Percentiles rank a stretch among this genome's conserved stretches.
These are phyloP conservation scores for Pleurostoma richardsiae DNA, from an alignment of 2,329 filamentous ascomycete species.

Conservation along the genomic window DNA sequence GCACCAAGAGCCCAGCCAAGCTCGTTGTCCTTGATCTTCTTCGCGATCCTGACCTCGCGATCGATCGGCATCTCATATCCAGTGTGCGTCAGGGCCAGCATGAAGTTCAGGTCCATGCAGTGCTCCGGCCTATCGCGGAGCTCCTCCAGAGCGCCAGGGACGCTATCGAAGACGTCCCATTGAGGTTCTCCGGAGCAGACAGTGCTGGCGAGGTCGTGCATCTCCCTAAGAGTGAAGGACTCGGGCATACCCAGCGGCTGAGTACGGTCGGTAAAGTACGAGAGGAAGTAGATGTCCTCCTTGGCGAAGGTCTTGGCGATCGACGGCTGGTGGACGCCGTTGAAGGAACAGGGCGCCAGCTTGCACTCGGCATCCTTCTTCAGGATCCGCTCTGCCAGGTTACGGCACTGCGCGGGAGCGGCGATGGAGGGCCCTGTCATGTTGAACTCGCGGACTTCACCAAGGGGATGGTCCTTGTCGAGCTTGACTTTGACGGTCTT, in stretches of 20 bases:
- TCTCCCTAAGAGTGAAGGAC: slow-evolving; percentile 85
- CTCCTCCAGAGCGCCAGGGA: slow-evolving; percentile 76
- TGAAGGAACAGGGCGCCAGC: slow-evolving; percentile 94
- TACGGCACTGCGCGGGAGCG: slow-evolving; percentile 81
- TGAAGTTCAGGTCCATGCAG: slow-evolving; percentile 95
- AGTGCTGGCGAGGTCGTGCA: slow-evolving; percentile 76
- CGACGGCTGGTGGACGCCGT: slow-evolving; percentile 90
- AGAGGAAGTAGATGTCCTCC: slow-evolving; percentile 95
- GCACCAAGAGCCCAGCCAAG: slow-evolving; percentile 97
- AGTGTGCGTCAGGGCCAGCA: slow-evolving; percentile 86
- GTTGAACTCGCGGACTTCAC: slow-evolving; percentile 62
- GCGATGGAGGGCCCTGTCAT: slow-evolving; percentile 79
- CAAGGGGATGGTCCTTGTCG: slow-evolving; percentile 59
- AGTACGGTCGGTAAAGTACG: slow-evolving; percentile 96
- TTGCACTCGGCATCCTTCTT: slow-evolving; percentile 79
- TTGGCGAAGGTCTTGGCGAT: slow-evolving; percentile 85
- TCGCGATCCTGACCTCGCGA: slow-evolving; percentile 93
- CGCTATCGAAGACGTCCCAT: slow-evolving; percentile 76
- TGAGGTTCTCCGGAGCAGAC: slow-evolving; percentile 74
- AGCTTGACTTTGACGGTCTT: slow-evolving; percentile 71
- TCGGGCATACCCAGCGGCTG: slow-evolving; percentile 97
- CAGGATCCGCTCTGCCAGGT: slow-evolving; percentile 83
- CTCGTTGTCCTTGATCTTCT: slow-evolving; percentile 98
- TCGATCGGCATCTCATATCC: slow-evolving; percentile 98
- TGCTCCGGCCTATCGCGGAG: slow-evolving; percentile 79